These are phyloP conservation scores for Lasiosphaeria hispida DNA, from an alignment of 495 filamentous ascomycete species.

Conservation along the genomic window DNA sequence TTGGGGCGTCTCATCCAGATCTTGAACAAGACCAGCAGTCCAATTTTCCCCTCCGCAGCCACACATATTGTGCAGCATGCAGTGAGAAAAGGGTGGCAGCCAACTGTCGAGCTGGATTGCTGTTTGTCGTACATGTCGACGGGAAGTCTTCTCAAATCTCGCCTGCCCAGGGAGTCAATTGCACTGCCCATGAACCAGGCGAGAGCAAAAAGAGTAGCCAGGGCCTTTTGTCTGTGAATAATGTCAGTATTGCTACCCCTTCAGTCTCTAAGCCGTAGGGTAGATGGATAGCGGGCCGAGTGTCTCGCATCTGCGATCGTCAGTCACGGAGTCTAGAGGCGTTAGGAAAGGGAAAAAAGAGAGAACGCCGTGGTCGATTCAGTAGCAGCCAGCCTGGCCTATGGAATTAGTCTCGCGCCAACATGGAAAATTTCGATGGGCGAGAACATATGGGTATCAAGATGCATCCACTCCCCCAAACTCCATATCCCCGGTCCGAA, in stretches of 20 bases:
- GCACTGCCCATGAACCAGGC: neutral
- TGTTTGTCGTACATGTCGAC: neutral
- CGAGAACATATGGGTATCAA: slow-evolving; percentile 1
- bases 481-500: neutral
- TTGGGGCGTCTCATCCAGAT: too few relatives aligned
- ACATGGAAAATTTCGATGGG: neutral
- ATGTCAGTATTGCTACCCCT: slow-evolving; percentile 3
- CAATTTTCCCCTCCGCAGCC: slow-evolving; percentile 39
- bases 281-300: neutral
- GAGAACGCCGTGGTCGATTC: slow-evolving; percentile 12
- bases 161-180: neutral
- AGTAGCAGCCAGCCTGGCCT: slow-evolving; percentile 15
- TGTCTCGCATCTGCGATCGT: neutral
- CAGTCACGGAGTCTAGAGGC: slow-evolving; percentile 8
- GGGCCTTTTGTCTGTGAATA: neutral
- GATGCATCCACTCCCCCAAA: slow-evolving; percentile 1
- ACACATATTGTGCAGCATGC: slow-evolving; percentile 38
- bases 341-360: slow-evolving; percentile 4
- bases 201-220: neutral
- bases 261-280: too few relatives aligned
- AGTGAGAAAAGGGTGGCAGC: slow-evolving; percentile 45
- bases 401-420: slow-evolving; percentile 10
- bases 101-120: neutral
- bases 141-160: neutral
- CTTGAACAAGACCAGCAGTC: neutral